Base-by-base conservation (phyloP, 2,329 filamentous ascomycete genomes). In the Colletotrichum costaricense region DNA sequence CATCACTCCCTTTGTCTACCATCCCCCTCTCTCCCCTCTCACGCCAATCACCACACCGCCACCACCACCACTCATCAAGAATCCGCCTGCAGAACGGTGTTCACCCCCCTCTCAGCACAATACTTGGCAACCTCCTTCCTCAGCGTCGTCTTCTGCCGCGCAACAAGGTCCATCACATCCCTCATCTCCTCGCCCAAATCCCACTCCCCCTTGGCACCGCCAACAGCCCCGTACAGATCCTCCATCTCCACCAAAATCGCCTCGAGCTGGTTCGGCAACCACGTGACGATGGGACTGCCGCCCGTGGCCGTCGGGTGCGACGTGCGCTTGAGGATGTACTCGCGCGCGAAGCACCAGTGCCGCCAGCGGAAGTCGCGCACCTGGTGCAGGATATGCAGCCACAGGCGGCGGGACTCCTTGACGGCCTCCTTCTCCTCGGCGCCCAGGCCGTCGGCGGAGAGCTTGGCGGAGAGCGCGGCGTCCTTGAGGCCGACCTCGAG, bases 321-420 rank as follows among this genome's bases (percentile, higher is more conserved):
- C 0, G 92, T 95, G 79, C 91, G 90, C 86, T 95, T 94, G 75
- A 96, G 88, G 77, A 96, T 95, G 80, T 96, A 96, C 86, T 95
- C 93, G 72, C 93, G 88, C 2, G 93, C 94, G 80, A 96, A 96
- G 81, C 93, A 94, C 94, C 94, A 96, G 82, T 96, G 94, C 7
- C 94, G 87, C 93, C 93, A 96, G 73, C 94, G 86, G 85, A 96
- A 96, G 80, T 94, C 93, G 69, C 94, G 90, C 9, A 96, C 93
- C 82, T 95, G 91, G 80, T 96, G 88, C 60, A 95, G 86, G 30
- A 91, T 86, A 74, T 89, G 85, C 4, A 94, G 85, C 84, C 93
- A 94, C 4, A 92, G 84, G 63, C 88, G 82, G 19, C 89, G 84
- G 67, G 89, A 89, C 78, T 90, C 83, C 74, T 86, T 85, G 42